A percentile compares a stretch with the other conserved stretches of the same genome.
Evolutionary conservation across 495 filamentous ascomycete genomes (phyloP).

Genomic region (Oidiodendron maius): DNA sequence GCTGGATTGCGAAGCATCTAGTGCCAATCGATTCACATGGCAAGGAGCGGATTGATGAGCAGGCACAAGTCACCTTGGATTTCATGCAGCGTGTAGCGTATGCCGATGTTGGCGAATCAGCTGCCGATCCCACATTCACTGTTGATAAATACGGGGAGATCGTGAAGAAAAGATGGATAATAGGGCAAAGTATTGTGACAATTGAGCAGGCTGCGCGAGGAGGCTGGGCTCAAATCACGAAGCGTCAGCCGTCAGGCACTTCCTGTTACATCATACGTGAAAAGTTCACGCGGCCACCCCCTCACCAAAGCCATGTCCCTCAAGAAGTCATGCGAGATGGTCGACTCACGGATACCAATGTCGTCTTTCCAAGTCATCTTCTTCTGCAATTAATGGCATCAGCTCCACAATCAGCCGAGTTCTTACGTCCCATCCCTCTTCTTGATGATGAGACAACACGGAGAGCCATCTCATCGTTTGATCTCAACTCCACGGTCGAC

Average conservation of each 20-base stretch:
- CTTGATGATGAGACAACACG: constrained; percentile 76
- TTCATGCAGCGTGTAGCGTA: constrained; percentile 91
- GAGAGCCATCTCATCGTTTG: constrained; percentile 73
- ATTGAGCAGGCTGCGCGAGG: constrained; percentile 72
- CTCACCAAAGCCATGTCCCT: constrained; percentile 55
- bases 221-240: constrained; percentile 73
- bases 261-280: constrained; percentile 72
- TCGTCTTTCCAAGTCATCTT: constrained; percentile 74
- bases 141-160: constrained; percentile 59
- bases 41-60: constrained; percentile 75
- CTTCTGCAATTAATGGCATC: constrained; percentile 76
- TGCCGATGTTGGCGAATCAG: constrained; percentile 71
- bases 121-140: constrained; percentile 58
- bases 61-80: constrained; percentile 88
- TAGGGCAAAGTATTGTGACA: constrained; percentile 82
- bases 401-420: constrained; percentile 51
- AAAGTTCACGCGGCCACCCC: constrained; percentile 58
- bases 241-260: constrained; percentile 78
- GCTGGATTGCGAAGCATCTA: constrained; percentile 88
- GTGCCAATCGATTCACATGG: constrained; percentile 68
- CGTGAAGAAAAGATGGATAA: constrained; percentile 72
- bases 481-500: constrained; percentile 85
- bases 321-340: constrained; percentile 40
- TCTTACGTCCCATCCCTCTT: constrained; percentile 67
- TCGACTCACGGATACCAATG: constrained; percentile 35